phyloP scores from a whole-genome alignment of 176 grass and related monocot species.

The Tuctoria greenei region DNA sequence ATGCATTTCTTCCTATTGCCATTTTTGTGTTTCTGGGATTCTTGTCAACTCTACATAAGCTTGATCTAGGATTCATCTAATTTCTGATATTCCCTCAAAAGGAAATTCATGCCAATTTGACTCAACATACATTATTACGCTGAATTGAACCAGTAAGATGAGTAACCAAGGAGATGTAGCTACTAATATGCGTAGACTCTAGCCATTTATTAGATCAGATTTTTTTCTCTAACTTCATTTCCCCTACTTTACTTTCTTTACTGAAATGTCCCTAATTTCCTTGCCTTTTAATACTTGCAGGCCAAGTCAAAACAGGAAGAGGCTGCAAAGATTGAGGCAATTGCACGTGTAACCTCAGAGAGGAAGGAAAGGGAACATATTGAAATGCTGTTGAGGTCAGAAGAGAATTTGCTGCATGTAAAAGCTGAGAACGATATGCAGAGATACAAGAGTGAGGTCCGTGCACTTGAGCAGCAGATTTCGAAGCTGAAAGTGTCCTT shows the following conservation, averaged over 20 bases:
- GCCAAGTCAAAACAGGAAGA: constrained; percentile 61
- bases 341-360: constrained; percentile 47
- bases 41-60: not conserved
- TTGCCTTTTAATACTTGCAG: constrained; percentile 40
- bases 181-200: not conserved
- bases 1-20: not conserved
- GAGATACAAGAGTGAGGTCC: constrained; percentile 67
- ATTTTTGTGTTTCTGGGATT: constrained; percentile 11
- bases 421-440: constrained; percentile 77
- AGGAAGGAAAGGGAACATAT: constrained; percentile 69
- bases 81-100: not conserved
- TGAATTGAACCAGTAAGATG: not conserved
- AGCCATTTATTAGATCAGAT: not conserved
- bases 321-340: constrained; percentile 53
- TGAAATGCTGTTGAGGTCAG: constrained; percentile 62
- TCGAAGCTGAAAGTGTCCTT: constrained; percentile 48
- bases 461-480: constrained; percentile 72
- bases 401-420: constrained; percentile 71
- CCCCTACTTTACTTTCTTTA: not conserved
- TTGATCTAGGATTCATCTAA: not conserved
- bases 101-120: not conserved
- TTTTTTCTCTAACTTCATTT: not conserved
- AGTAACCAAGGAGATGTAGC: not conserved
- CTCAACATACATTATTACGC: not conserved
- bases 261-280: not conserved